Base-by-base conservation (phyloP, 345 rosid species). In the Triadica sebifera region DNA sequence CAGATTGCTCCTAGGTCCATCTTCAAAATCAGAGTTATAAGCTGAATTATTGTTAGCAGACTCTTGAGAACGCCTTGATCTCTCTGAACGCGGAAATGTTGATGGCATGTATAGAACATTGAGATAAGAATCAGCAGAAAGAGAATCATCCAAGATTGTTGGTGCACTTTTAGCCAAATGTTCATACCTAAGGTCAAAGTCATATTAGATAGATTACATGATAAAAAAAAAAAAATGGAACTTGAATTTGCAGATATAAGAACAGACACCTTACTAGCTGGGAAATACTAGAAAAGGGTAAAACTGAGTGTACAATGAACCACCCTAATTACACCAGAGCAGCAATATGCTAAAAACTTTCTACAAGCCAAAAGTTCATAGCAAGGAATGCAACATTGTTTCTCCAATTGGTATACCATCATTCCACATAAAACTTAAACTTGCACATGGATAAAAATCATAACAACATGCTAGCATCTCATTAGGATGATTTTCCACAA, bases 141-240 rank as follows among this genome's bases (percentile, higher is more conserved):
- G 90, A 43, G 98, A 92, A 81, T 94, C 98, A 59, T 92, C 97
- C 92, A 94, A 88, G 82, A 94, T 91, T 67, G 97, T 91, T 8
- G 98, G 98, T 52, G 98, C 97, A 76, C 97, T 92, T 84, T 81
- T 92, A 59, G 98, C 97, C 87, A 94, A 86, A 87, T 94, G 98
- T 62, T 91, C 98, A 81, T 90, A 92, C 97, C 98, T 92, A 85
- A 77, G 75, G 64, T 61, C 77, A 52, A 65, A 46, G 53, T 65
- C 38, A 15, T 50, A 38, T 67, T 59, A 73, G 65, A 41, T 24
- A 19, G 71, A 43, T 11, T 61, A 43, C 6, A 41, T 12, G 8
- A 29, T 25, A 19, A 62, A 55, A 55, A 64, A 45, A n/a, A 49
- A 5, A n/a, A 43, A 10, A 24, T 52, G 38, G 52, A 77, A 50